Evolutionary conservation across 371 early-diverging fungal species (phyloP).

Genomic region (Umbelopsis sp.): DNA sequence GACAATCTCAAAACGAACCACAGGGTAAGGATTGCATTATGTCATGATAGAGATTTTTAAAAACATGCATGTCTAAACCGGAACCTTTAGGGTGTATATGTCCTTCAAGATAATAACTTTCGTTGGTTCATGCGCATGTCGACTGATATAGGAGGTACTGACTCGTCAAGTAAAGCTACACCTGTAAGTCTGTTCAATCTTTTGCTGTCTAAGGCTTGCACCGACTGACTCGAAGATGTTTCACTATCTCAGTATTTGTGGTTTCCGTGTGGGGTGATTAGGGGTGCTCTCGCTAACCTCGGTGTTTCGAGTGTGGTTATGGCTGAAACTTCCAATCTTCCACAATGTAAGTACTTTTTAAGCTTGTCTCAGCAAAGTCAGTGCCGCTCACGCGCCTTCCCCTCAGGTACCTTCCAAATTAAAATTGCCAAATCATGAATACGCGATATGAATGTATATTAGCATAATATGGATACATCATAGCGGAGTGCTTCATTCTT

Average conservation of each 20-base stretch:
- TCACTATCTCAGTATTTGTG: slow-evolving; percentile 72
- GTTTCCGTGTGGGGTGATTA: slow-evolving; percentile 94
- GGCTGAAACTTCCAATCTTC: slow-evolving; percentile 85
- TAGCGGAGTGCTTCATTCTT: not conserved
- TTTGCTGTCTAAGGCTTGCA: not conserved
- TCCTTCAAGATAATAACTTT: slow-evolving; percentile 96
- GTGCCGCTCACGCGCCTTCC: not conserved
- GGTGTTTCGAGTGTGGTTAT: slow-evolving; percentile 87
- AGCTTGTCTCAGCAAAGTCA: slow-evolving; percentile 9
- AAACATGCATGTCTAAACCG: not conserved
- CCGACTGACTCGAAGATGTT: not conserved
- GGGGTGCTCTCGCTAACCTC: slow-evolving; percentile 89
- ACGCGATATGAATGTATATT: slow-evolving; percentile 11
- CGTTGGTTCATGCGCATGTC: slow-evolving; percentile 93
- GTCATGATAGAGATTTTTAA: not conserved
- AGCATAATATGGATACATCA: not conserved
- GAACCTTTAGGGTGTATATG: slow-evolving; percentile 87
- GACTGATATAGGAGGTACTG: slow-evolving; percentile 72
- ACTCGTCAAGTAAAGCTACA: slow-evolving; percentile 79
- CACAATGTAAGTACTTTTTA: slow-evolving; percentile 75
- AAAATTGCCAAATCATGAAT: slow-evolving; percentile 66
- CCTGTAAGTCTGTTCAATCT: slow-evolving; percentile 57
- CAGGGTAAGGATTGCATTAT: slow-evolving; percentile 60
- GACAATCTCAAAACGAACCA: slow-evolving; percentile 98
- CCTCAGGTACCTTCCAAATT: slow-evolving; percentile 84